Evolutionary conservation across 164 flowering plant species (phyloP), one percentile per base, ranked within the genome.

Genomic region (Nelumbo lutea): DNA sequence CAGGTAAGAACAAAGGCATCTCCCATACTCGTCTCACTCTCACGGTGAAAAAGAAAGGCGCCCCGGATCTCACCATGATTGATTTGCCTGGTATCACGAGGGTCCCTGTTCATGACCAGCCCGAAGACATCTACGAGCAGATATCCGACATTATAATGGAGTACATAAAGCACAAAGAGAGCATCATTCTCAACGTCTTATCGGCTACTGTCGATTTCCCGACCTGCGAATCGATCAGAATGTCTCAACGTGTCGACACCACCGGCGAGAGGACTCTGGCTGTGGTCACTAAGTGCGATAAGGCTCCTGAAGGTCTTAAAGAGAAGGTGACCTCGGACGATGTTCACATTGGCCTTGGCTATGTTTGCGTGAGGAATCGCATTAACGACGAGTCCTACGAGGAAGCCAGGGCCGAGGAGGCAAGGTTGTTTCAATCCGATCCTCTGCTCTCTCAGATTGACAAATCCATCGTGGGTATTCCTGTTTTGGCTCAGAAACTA

Each of bases 241-340:
- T 61, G 64, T 61, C 64, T 13, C 64, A 42, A 43, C 44, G 44
- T 1, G 64, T 61, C 14, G 57, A 53, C 14, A 53, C 11, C n/a
- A 9, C 57, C 1, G 57, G 57, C 14, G 15, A 10, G 15, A 53
- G 65, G 65, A 62, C 65, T 9, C n/a, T 62, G 51, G 65, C 65
- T 44, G 65, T 62, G 27, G 65, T 62, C 8, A 62, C 65, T 13
- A 62, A 62, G 15, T 4, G 51, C 27, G 65, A 62, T 44, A 44
- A 62, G 45, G 65, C 65, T 62, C 65, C 65, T 45, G 65, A 62
- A 62, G 65, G 65, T 45, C 51, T 62, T 9, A 51, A 9, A 3
- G 46, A 61, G 6, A 61, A 61, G 45, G 64, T 61, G 5, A 61
- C 64, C 11, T 46, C 15, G 6, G 80, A 53, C 14, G 57, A 53